Conservation (phyloP, 495 filamentous ascomycete species). For the Aspergillus cristatus region DNA sequence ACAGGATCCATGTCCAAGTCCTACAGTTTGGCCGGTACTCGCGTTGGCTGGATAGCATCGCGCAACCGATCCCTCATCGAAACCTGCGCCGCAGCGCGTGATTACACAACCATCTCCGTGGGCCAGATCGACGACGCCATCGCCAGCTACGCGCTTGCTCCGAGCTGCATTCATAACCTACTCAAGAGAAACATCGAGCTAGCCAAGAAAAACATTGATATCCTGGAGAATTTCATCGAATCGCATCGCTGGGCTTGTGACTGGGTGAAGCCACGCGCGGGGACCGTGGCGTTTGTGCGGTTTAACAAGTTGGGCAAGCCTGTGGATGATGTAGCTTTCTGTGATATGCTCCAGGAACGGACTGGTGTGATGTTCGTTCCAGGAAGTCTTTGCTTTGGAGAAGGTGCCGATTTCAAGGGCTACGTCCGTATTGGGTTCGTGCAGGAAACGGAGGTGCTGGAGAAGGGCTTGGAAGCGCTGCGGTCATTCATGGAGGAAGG, state of each 20-base stretch:
- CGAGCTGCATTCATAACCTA: constrained; percentile 54
- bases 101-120: constrained; percentile 84
- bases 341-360: constrained; percentile 56
- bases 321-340: constrained; percentile 65
- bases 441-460: constrained; percentile 60
- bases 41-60: constrained; percentile 76
- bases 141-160: constrained; percentile 62
- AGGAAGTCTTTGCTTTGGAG: constrained; percentile 66
- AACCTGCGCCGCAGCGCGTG: constrained; percentile 52
- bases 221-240: constrained; percentile 61
- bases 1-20: constrained; percentile 84
- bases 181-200: constrained; percentile 61
- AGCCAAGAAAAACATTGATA: constrained; percentile 57
- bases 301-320: constrained; percentile 55
- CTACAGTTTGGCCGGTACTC: constrained; percentile 74
- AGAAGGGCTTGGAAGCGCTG: constrained; percentile 54
- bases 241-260: constrained; percentile 52
- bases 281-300: constrained; percentile 73
- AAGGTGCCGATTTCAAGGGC: constrained; percentile 60
- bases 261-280: constrained; percentile 72
- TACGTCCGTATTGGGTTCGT: constrained; percentile 75
- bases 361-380: constrained; percentile 76
- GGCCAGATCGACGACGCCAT: constrained; percentile 74
- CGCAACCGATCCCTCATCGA: constrained; percentile 54
- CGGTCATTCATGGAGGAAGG: constrained; percentile 53